These are phyloP conservation scores for Priceomyces castillae DNA, from an alignment of 805 yeast genomes.

Conservation along the genomic window DNA sequence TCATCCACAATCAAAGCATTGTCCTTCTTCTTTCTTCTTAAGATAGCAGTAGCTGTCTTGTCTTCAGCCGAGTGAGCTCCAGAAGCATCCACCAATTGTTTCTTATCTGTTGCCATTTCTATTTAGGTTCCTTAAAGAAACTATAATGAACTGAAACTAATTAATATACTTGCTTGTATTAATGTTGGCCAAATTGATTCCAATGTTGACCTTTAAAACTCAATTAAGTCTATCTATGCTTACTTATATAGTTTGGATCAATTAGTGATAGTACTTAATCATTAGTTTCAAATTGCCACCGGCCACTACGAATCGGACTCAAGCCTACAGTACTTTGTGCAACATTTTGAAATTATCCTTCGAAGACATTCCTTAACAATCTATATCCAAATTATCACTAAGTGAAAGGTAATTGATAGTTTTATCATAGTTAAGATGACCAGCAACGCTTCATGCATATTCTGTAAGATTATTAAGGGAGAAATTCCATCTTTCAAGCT, in stretches of 20 bases:
- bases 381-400: neutral
- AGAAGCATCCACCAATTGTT: slow-evolving; percentile 52
- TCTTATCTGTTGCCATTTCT: slow-evolving; percentile 26
- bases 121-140: neutral
- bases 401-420: neutral
- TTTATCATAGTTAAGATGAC: neutral
- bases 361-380: slow-evolving; percentile 5
- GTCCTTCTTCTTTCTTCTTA: slow-evolving; percentile 96
- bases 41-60: slow-evolving; percentile 93
- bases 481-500: slow-evolving; percentile 93
- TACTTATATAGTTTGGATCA: neutral
- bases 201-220: neutral
- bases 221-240: slow-evolving; percentile 2
- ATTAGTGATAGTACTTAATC: neutral
- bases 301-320: slow-evolving; percentile 1
- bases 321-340: slow-evolving; percentile 2
- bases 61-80: slow-evolving; percentile 60
- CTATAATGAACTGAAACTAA: neutral
- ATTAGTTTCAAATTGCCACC: slow-evolving; percentile 5
- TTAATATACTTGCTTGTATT: neutral
- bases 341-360: neutral
- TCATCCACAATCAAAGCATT: slow-evolving; percentile 94
- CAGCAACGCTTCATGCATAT: slow-evolving; percentile 53
- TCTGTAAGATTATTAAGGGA: slow-evolving; percentile 92
- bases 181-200: neutral